Base-by-base conservation (phyloP, 129 eudicot genomes). In the Centaurea solstitialis region DNA sequence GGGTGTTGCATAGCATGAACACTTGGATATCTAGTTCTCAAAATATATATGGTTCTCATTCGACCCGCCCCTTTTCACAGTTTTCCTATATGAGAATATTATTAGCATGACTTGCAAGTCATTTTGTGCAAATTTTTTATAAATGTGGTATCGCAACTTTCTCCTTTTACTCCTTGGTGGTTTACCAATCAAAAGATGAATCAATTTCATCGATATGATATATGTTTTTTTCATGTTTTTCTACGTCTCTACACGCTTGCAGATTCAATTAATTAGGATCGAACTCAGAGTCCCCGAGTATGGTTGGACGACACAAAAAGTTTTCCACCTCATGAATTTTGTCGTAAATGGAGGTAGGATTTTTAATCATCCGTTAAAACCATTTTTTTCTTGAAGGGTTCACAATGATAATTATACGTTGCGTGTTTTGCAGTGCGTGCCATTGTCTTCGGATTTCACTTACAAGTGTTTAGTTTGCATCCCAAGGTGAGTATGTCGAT, bases 321-420 rank as follows among this genome's bases (percentile, higher is more conserved):
- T 89, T 83, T 89, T 89, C 92, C 92, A 83, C 66, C 86, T 89
- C 59, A 86, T 89, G 90, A 89, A 89, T 79, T 86, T 89, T 45
- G 57, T 89, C 70, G 90, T 89, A 20, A 86, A 86, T 84, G 93
- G 93, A 86, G 93, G 93, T 89, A 79, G 40, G 23, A 17, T n/a
- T 68, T 26, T 74, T 24, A 74, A 74, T 59, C 78, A 26, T 50
- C 15, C 18, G 39, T 74, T 57, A 74, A 13, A 53, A 26, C 6
- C 17, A 2, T 74, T 23, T 43, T 47, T 1, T 47, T 53, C 35
- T 47, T 74, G 40, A 22, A 43, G 11, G 17, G 23, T 15, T 69
- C 15, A n/a, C 0, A 17, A 65, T n/a, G 15, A 24, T 33, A 47
- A 26, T 43, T 43, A 20, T 17, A 68, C 39, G 30, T 35, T 2